A percentile compares a stretch with the other conserved stretches of the same genome.
phyloP scores from a whole-genome alignment of 495 filamentous ascomycete species.

The Collariella sp. region DNA sequence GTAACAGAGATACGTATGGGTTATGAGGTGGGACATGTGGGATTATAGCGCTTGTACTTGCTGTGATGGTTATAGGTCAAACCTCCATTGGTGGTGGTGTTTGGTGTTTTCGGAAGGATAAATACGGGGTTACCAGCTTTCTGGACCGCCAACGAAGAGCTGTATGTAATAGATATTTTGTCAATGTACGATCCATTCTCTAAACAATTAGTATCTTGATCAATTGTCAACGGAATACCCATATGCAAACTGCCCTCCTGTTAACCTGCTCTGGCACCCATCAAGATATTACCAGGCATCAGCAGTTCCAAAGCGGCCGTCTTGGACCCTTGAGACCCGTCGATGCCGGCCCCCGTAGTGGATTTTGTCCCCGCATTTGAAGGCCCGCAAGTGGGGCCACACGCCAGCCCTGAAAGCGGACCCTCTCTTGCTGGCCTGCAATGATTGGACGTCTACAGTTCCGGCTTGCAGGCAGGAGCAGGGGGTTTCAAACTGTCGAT shows the following conservation, averaged over 20 bases:
- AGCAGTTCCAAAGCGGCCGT: too few relatives aligned
- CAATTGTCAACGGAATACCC: background rate
- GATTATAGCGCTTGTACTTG: background rate
- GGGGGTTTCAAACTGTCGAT: background rate
- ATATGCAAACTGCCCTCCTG: too few relatives aligned
- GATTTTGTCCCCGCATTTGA: background rate
- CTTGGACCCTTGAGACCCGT: too few relatives aligned
- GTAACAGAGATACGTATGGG: background rate
- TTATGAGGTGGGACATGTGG: background rate
- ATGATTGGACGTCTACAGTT: conserved; percentile 10
- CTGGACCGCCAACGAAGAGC: too few relatives aligned
- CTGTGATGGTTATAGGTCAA: background rate
- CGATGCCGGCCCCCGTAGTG: background rate
- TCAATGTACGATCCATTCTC: too few relatives aligned
- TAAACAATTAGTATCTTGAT: too few relatives aligned
- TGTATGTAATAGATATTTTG: background rate
- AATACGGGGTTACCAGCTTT: background rate
- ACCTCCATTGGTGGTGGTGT: background rate
- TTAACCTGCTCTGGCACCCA: too few relatives aligned
- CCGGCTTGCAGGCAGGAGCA: conserved; percentile 2
- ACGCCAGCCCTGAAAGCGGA: conserved; percentile 7
- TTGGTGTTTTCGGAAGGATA: too few relatives aligned
- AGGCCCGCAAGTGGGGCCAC: conserved; percentile 11
- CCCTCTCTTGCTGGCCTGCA: conserved; percentile 8
- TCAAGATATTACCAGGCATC: too few relatives aligned